Base-by-base conservation (phyloP, 768 basidiomycete species). In the Imleria badia region DNA sequence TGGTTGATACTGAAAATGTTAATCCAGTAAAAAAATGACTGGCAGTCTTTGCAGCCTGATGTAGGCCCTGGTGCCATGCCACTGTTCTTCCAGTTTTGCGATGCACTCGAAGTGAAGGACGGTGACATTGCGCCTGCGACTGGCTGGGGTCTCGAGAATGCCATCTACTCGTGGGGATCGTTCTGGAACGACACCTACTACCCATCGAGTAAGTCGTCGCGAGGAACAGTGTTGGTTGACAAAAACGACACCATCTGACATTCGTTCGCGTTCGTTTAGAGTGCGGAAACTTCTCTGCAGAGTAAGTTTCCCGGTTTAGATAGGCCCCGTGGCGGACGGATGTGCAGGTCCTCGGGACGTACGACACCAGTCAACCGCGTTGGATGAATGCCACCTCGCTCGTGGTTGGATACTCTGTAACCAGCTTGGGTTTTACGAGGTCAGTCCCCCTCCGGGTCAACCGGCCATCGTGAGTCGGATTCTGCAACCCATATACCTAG, bases 401-500 rank as follows among this genome's bases (percentile, higher is more conserved):
- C 87, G 3, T 90, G 87, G 87, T 54, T 90, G 87, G 88, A 81
- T 87, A 61, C 80, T 84, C 5, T 89, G 88, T 64, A 87, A 86
- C 60, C 79, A 89, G 71, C 77, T 89, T 2, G 87, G 88, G 26
- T 87, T 58, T 54, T 72, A 63, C 58, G 70, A 71, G 55, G 73
- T 67, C 12, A 70, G 76, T 30, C 75, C 77, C 5, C 77, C 77
- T 3, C 15, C 38, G 13, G 66, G 59, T 29, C 63, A 71, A 46
- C 75, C 77, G 17, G 56, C 66, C 33, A 62, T 74, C 51, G 69
- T 68, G 33, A 69, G 72, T 17, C 64, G 70, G 10, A 66, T 73
- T 30, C 13, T 73, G 26, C 59, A 68, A 26, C 70, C 69, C 10
- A 35, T 46, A 4, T 73, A 72, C 26, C 31, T 45, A 0, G 67